Evolutionary conservation across 805 yeast genomes (phyloP).

Genomic region (Wickerhamomyces hampshirensis): DNA sequence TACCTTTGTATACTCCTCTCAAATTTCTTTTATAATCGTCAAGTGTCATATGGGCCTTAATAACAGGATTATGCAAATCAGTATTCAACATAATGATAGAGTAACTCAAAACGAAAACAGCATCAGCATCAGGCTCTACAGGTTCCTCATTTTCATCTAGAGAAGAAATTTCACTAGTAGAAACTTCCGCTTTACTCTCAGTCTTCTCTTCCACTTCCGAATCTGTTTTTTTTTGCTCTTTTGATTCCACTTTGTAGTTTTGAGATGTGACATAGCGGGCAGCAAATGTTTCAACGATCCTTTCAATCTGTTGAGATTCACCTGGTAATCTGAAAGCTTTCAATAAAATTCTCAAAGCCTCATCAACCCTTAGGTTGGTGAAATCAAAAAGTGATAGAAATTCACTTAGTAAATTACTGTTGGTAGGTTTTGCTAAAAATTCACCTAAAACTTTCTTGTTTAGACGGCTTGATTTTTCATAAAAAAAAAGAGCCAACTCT

Average conservation of each 20-base stretch:
- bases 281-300: slow-evolving; percentile 84
- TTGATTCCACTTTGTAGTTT: slow-evolving; percentile 25
- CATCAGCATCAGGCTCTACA: slow-evolving; percentile 75
- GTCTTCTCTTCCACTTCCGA: slow-evolving; percentile 17
- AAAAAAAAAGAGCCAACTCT: slow-evolving; percentile 73
- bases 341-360: slow-evolving; percentile 78
- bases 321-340: slow-evolving; percentile 92
- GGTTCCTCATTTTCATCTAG: slow-evolving; percentile 34
- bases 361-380: slow-evolving; percentile 78
- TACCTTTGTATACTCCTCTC: slow-evolving; percentile 70
- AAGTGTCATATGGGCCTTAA: slow-evolving; percentile 85
- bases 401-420: slow-evolving; percentile 49
- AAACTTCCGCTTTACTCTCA: slow-evolving; percentile 14
- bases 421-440: slow-evolving; percentile 71
- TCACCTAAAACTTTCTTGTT: slow-evolving; percentile 89
- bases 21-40: slow-evolving; percentile 78
- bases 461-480: slow-evolving; percentile 71
- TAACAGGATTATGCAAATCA: slow-evolving; percentile 88
- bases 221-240: neutral
- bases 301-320: slow-evolving; percentile 94
- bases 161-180: no score
- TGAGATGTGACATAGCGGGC: slow-evolving; percentile 71
- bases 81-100: slow-evolving; percentile 94
- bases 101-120: slow-evolving; percentile 84
- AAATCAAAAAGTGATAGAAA: slow-evolving; percentile 76